Conservation (phyloP, 441 rosid genomes). For the Euphorbia corollata region DNA sequence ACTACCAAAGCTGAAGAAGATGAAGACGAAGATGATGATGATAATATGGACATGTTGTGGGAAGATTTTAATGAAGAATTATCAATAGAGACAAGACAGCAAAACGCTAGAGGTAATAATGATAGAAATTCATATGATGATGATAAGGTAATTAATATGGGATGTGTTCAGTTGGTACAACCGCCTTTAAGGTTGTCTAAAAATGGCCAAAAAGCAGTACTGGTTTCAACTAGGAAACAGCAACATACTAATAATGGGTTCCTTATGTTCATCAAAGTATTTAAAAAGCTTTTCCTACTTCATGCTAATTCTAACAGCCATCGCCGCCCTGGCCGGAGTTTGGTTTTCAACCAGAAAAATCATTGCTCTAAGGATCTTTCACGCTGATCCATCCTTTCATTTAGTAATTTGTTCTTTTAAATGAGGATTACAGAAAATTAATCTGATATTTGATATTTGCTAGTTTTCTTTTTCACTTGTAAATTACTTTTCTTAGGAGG, state of each 20-base stretch:
- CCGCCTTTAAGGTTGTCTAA: constrained; percentile 27
- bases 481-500: too few species aligned
- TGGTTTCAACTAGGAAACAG: constrained; percentile 28
- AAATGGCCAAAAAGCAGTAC: constrained; percentile 6
- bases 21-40: too few species aligned
- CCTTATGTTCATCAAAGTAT: constrained; percentile 37
- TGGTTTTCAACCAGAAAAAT: too few species aligned
- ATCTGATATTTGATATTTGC: too few species aligned
- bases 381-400: too few species aligned
- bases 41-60: constrained; percentile 85
- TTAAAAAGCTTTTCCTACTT: constrained; percentile 45
- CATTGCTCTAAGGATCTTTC: too few species aligned
- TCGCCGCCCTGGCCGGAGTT: too few species aligned
- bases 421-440: too few species aligned
- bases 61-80: constrained; percentile 70
- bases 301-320: too few species aligned
- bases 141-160: constrained; percentile 22
- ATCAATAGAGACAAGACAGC: constrained; percentile 14
- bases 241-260: constrained; percentile 14
- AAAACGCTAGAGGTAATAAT: background rate
- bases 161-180: constrained; percentile 20
- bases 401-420: too few species aligned
- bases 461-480: too few species aligned
- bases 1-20: constrained; percentile 22
- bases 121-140: background rate